These are phyloP conservation scores for Candolleomyces efflorescens DNA, from an alignment of 768 basidiomycete species.

Conservation along the genomic window DNA sequence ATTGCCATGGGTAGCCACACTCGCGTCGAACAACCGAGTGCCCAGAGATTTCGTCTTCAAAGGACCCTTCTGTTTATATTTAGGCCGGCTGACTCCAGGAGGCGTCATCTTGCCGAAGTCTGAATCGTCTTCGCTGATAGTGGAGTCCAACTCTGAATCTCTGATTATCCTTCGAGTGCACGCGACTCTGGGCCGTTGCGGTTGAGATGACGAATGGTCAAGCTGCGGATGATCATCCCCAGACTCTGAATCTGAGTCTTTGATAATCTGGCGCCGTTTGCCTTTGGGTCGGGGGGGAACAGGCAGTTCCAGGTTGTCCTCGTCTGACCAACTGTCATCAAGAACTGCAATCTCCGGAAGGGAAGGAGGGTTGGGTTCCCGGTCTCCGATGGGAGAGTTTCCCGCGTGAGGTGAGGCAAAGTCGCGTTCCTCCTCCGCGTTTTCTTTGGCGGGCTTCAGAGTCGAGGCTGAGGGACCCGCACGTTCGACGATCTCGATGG, in stretches of 20 bases:
- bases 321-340: too few relatives aligned
- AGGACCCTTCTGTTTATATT: not conserved
- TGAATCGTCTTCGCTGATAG: not conserved
- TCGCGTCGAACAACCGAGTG: conserved; percentile 6
- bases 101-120: not conserved
- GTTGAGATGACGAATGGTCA: not conserved
- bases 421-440: not conserved
- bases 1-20: conserved; percentile 3
- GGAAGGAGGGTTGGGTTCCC: too few relatives aligned
- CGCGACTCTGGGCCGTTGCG: not conserved
- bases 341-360: too few relatives aligned
- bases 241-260: not conserved
- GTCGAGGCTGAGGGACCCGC: too few relatives aligned
- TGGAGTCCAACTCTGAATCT: not conserved
- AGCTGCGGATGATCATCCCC: not conserved
- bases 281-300: too few relatives aligned
- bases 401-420: not conserved
- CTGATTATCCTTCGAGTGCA: not conserved
- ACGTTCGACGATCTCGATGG: not conserved
- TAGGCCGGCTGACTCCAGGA: not conserved
- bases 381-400: not conserved
- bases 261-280: not conserved
- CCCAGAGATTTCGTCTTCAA: conserved; percentile 6
- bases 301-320: too few relatives aligned
- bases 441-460: too few relatives aligned